Base-by-base conservation (phyloP, 1,284 basidiomycete species). In the Papiliotrema terrestris region DNA sequence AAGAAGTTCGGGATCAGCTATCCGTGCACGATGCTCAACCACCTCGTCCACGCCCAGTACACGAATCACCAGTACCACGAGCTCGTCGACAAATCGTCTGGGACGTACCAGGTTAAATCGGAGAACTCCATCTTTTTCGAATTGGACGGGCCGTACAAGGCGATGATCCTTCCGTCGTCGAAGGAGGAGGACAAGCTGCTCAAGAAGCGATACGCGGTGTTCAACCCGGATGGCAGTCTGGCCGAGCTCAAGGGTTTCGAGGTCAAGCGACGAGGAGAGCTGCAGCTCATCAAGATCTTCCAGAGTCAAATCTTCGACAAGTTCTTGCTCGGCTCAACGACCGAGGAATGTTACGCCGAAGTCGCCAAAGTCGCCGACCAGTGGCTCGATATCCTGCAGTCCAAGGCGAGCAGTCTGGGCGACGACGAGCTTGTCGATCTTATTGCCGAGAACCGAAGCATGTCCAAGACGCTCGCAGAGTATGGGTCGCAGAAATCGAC, bases 71-170 rank as follows among this genome's bases (percentile, higher is more conserved):
- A 98, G 75, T 99, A 99, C 74, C 96, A 98, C 76, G 88, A 95
- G 62, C 82, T 96, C 11, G 75, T 79, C 52, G 86, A 97, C 73
- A 83, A 85, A 23, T 84, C 87, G 50, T 87, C 87, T 0, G 92
- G 93, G 23, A 83, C 85, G 55, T 98, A 98, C 78, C 80, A 82
- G 25, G 80, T 98, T 19, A 90, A 91, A 63, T 91, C 87, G 76
- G 96, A 98, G 76, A 98, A 99, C 78, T 96, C 92, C n/a, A 99
- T 99, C 77, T 99, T 98, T 80, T 98, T 99, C 80, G 96, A 99
- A 76, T 83, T 99, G 54, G 96, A 99, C 69, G 96, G 96, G 1
- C 96, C 96, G 0, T 98, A 98, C 80, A 91, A 86, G 65, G 96
- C 96, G 8, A 99, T 99, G 96, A 98, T 98, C 66, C 82, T 99